phyloP scores from a whole-genome alignment of 2,329 filamentous ascomycete species.

The Verticillium nonalfalfae region DNA sequence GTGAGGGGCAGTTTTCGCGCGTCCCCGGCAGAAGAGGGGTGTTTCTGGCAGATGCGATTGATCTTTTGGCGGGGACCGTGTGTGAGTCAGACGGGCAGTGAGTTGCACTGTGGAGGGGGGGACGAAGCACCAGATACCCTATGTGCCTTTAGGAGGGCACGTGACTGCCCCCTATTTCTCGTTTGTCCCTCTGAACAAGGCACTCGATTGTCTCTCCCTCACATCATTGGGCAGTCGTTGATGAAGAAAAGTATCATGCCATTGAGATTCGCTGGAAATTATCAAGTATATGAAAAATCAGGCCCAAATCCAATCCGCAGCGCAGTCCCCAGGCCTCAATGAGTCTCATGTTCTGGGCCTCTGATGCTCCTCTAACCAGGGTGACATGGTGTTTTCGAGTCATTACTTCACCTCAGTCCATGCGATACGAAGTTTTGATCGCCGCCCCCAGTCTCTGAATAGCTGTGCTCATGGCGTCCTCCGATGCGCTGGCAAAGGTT shows the following conservation, averaged over 20 bases:
- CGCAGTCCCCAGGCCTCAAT: too few species aligned
- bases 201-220: too few species aligned
- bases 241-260: too few species aligned
- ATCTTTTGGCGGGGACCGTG: background rate
- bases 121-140: background rate
- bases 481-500: constrained; percentile 78
- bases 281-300: too few species aligned
- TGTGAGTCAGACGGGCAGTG: background rate
- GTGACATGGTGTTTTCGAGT: too few species aligned
- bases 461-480: constrained; percentile 63
- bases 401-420: constrained; percentile 14
- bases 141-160: background rate
- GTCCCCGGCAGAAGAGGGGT: background rate
- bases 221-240: too few species aligned
- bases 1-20: background rate
- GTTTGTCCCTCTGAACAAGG: too few species aligned
- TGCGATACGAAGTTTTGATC: constrained; percentile 51
- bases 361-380: too few species aligned
- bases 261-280: too few species aligned
- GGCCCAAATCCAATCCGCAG: too few species aligned
- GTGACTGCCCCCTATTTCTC: background rate
- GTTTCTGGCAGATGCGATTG: background rate
- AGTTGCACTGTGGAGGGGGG: background rate
- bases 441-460: constrained; percentile 72
- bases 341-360: too few species aligned